Base-by-base conservation (phyloP, 805 yeast genomes). In the Debaryomyces hansenii region DNA sequence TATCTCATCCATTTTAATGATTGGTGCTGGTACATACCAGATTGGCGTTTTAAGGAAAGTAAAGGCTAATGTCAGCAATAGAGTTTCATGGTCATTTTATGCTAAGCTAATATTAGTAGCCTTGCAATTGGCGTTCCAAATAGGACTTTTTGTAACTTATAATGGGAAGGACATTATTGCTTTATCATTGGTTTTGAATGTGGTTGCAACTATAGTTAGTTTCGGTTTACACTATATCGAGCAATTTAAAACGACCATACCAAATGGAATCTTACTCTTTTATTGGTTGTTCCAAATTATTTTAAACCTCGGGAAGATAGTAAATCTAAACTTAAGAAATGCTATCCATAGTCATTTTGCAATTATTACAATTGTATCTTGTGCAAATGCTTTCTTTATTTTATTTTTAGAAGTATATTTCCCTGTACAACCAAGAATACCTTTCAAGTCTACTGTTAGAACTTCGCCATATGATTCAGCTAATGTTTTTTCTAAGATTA, bases 401-500 rank as follows among this genome's bases (percentile, higher is more conserved):
- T 63, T 80, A 20, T 12, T 63, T 4, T 51, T 80, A 35, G 89
- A 82, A 58, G 49, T 58, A 37, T 61, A 63, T 39, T 61, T 70
- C 16, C 79, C 74, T 1, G 60, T 67, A 20, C 53, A 55, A 39
- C 53, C 68, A 40, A 46, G 67, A 45, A 16, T 49, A 51, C 53
- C 74, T 52, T n/a, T 49, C 36, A 20, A 55, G 52, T 40, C 54
- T 48, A 45, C 50, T 48, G 32, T 48, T 57, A 48, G 49, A 48
- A 12, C 41, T 14, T 54, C 72, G 37, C 86, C 84, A 1, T 67
- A 71, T 36, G 84, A 81, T 34, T 63, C 62, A 45, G 87, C 90
- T 10, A 84, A 91, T 60, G 69, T 90, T 12, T 80, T 92, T 52
- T 85, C 96, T 2, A 73, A 79, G 43, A 70, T 92, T 42, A 84